These are phyloP conservation scores for Populus davidiana DNA, from an alignment of 345 rosid species.

Conservation along the genomic window DNA sequence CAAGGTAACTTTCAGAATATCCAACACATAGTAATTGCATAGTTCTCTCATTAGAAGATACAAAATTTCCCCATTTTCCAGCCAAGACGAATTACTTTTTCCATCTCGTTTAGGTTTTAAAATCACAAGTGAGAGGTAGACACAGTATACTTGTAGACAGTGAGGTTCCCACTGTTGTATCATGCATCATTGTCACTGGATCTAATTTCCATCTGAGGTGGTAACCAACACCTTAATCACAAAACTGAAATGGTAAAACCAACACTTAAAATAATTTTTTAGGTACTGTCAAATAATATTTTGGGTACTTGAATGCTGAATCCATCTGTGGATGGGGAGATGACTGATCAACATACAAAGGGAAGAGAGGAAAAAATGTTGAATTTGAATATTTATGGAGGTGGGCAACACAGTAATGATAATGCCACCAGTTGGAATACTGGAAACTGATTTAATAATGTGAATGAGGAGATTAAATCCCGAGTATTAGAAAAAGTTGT, in stretches of 20 bases:
- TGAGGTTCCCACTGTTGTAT: neutral
- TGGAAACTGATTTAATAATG: neutral
- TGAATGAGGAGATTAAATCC: neutral
- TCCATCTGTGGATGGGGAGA: neutral
- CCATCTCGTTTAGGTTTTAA: neutral
- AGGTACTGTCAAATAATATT: neutral
- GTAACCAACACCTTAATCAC: neutral
- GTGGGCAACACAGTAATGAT: no score
- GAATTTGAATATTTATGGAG: no score
- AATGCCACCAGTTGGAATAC: no score
- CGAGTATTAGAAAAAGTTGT: neutral
- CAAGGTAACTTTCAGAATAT: constrained; percentile 42
- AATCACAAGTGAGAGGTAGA: neutral
- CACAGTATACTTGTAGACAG: neutral
- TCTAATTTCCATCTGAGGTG: neutral
- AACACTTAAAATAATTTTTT: neutral
- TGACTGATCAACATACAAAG: neutral
- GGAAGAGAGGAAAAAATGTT: neutral
- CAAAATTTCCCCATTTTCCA: neutral
- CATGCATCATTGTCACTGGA: neutral
- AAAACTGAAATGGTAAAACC: neutral
- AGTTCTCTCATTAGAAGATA: neutral
- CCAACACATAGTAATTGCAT: neutral
- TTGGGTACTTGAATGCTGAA: neutral
- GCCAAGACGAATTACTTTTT: neutral